A percentile compares a stretch with the other conserved stretches of the same genome.
phyloP scores from a whole-genome alignment of 2,329 filamentous ascomycete genomes.

The Cordyceps militaris region DNA sequence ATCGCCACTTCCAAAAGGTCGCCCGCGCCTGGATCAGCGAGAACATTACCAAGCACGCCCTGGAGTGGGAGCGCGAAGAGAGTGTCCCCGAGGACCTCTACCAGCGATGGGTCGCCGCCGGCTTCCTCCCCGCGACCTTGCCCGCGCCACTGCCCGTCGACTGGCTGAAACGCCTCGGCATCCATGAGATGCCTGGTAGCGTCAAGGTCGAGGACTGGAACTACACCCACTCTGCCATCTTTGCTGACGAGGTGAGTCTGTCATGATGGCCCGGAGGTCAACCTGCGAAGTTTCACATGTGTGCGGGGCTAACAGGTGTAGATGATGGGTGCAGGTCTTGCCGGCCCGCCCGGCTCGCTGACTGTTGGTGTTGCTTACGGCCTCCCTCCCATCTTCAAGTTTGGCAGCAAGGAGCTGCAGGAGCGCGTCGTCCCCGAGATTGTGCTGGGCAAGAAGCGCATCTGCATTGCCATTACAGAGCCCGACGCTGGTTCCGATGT shows the following conservation, averaged over 20 bases:
- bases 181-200: slow-evolving; percentile 58
- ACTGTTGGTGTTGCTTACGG: slow-evolving; percentile 68
- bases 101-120: slow-evolving; percentile 48
- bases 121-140: slow-evolving; percentile 63
- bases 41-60: slow-evolving; percentile 52
- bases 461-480: slow-evolving; percentile 74
- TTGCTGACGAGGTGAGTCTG: slow-evolving; percentile 45
- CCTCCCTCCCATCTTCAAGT: slow-evolving; percentile 64
- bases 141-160: slow-evolving; percentile 61
- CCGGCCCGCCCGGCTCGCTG: slow-evolving; percentile 56
- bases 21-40: slow-evolving; percentile 60
- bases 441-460: slow-evolving; percentile 56
- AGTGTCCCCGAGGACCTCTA: slow-evolving; percentile 54
- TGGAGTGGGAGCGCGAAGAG: slow-evolving; percentile 64
- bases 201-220: slow-evolving; percentile 68
- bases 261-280: not conserved
- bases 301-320: slow-evolving; percentile 23
- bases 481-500: slow-evolving; percentile 67
- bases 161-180: slow-evolving; percentile 59
- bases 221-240: slow-evolving; percentile 64
- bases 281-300: no score
- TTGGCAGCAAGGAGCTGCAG: slow-evolving; percentile 54
- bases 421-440: slow-evolving; percentile 62
- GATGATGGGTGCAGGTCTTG: slow-evolving; percentile 58
- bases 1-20: slow-evolving; percentile 58